Base-by-base conservation (phyloP, 441 rosid species). In the Euphorbia celastroides region DNA sequence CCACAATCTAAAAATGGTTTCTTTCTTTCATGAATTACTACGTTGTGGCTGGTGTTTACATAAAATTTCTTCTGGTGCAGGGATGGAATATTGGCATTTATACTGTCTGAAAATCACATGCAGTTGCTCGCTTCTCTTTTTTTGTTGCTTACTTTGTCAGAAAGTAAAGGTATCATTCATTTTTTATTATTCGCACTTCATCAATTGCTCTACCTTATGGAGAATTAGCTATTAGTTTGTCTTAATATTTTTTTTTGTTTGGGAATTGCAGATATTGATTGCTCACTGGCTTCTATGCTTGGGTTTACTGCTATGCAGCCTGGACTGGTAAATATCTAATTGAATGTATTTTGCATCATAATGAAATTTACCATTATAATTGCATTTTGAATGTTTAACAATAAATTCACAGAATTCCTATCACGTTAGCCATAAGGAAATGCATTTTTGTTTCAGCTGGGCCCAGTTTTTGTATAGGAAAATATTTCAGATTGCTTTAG, bases 141-240 rank as follows among this genome's bases (percentile, higher is more conserved):
- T 74, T 63, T 88, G 62, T 76, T 86, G 74, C 77, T 86, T 66
- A 66, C 77, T 63, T 66, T 84, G 59, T 76, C 79, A 28, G 89
- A 84, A 71, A 84, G 62, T 70, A 75, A 80, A 81, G 94, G 91
- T 86, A 83, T 57, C 44, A 25, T 52, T 26, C 28, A 56, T 51
- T 44, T 46, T 38, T 25, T 63, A 58, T 1, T 60, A 65, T 10
- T 20, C 22, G 32, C 25, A 52, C 9, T 42, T 10, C 31, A 20
- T 41, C 13, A 60, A 57, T 62, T 57, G 28, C 51, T 23, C 20
- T 5, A 5, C 31, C 23, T 38, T 20, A 5, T 48, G 42, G 32
- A 2, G 8, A 62, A 32, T 28, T 20, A 60, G 5, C 69, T 22
- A 28, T 65, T 30, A 38, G 56, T 36, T 36, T 59, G 10, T 58